phyloP scores from a whole-genome alignment of 208 protist species.

The Angomonas deanei region DNA sequence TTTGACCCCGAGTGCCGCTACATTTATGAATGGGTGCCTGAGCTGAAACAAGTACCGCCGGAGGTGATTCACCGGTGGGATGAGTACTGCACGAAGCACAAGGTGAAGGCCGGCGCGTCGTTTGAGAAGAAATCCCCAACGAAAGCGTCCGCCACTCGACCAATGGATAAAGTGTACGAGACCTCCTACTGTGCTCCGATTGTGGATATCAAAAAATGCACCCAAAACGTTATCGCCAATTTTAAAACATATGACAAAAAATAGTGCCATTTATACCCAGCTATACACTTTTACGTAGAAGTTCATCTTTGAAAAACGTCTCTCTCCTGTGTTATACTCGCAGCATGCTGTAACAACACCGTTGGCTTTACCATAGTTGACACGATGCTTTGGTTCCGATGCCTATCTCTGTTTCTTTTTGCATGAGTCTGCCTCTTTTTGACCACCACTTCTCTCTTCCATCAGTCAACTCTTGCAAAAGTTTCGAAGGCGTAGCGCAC shows the following conservation, averaged over 20 bases:
- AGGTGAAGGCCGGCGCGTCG: neutral
- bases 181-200: slow-evolving; percentile 59
- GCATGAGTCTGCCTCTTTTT: neutral
- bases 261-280: no score
- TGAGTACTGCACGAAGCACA: slow-evolving; percentile 34
- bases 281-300: no score
- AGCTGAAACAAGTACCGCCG: slow-evolving; percentile 50
- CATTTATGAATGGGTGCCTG: slow-evolving; percentile 71
- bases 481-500: neutral
- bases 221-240: slow-evolving; percentile 36
- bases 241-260: slow-evolving; percentile 29
- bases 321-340: no score
- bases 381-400: no score
- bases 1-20: slow-evolving; percentile 57
- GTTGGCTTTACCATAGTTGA: no score
- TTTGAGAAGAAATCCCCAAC: neutral
- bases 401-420: slow-evolving; percentile 8
- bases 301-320: neutral
- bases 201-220: slow-evolving; percentile 49
- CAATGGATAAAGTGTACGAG: slow-evolving; percentile 10
- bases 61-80: slow-evolving; percentile 64
- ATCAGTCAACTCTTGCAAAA: no score
- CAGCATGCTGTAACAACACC: no score
- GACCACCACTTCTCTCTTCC: slow-evolving; percentile 5
- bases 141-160: neutral